Percentiles rank a stretch among this genome's conserved stretches.
Conservation (phyloP, 306 rosid species). For the Trifolium subterraneum region DNA sequence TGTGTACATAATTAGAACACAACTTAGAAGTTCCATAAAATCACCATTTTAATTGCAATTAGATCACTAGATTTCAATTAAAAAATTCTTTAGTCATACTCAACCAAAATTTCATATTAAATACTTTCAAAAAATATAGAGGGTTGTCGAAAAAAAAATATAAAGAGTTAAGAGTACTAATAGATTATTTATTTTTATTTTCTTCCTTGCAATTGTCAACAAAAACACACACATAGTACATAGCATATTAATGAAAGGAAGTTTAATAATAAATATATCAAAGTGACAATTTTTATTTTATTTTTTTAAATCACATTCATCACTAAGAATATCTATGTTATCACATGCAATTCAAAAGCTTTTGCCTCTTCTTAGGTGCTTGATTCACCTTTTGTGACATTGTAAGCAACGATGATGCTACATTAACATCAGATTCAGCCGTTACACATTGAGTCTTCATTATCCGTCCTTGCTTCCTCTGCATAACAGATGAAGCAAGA, state of each 20-base stretch:
- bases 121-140: background rate
- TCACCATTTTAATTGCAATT: background rate
- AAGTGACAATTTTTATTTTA: too few species aligned
- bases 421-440: background rate
- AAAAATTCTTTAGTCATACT: background rate
- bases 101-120: too few species aligned
- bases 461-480: background rate
- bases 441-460: background rate
- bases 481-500: background rate
- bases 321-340: background rate
- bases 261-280: background rate
- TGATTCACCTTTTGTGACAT: background rate
- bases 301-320: background rate
- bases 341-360: background rate
- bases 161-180: background rate
- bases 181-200: background rate
- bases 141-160: background rate
- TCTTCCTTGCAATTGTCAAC: background rate
- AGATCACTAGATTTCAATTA: background rate
- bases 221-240: background rate
- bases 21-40: background rate
- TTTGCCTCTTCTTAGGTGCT: background rate
- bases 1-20: too few species aligned
- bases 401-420: background rate
- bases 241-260: background rate